These are phyloP conservation scores for Backusella liffmaniae DNA, from an alignment of 192 early-diverging fungal genomes.

Conservation along the genomic window DNA sequence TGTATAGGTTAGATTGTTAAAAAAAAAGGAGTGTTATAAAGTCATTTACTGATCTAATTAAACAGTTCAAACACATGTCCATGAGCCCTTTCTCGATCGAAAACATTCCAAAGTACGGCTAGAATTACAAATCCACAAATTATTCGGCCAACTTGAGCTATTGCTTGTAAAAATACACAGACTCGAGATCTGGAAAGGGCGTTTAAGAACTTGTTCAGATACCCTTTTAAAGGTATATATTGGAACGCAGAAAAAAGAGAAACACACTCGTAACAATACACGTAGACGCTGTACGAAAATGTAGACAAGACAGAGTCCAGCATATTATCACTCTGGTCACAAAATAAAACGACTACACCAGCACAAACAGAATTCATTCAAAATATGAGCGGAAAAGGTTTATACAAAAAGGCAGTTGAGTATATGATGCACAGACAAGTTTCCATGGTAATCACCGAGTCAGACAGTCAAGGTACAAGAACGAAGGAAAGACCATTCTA, in stretches of 20 bases:
- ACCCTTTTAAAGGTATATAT: not conserved
- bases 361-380: not conserved
- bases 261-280: no score
- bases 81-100: slow-evolving; percentile 3
- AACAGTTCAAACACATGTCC: slow-evolving; percentile 1
- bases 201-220: not conserved
- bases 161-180: slow-evolving; percentile 9
- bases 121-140: not conserved
- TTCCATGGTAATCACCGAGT: not conserved
- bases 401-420: not conserved
- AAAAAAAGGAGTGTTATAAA: no score
- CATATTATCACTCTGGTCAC: not conserved
- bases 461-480: not conserved
- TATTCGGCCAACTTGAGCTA: slow-evolving; percentile 6
- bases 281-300: not conserved
- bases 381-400: not conserved
- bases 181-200: not conserved
- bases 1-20: not conserved
- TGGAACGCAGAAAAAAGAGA: not conserved
- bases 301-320: not conserved
- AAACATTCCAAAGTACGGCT: not conserved
- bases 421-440: not conserved
- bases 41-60: not conserved
- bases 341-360: no score
- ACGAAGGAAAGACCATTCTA: not conserved